Evolutionary conservation across 202 grass and related monocot genomes (phyloP).

Genomic region (Digitaria exilis): DNA sequence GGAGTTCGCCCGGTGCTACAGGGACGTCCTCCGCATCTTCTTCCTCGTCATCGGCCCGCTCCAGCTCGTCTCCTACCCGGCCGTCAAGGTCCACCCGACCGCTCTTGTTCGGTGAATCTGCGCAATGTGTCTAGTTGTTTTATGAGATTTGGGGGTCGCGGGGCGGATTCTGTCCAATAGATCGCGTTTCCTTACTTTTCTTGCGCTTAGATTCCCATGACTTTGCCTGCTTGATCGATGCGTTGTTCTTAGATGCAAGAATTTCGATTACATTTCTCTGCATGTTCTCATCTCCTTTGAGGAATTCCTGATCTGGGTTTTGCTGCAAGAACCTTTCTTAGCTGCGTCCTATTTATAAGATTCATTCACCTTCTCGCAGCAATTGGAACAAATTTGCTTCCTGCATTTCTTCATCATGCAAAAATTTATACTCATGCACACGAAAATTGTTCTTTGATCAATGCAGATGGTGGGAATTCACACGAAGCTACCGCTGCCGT

Average conservation of each 20-base stretch:
- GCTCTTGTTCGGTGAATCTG: constrained; percentile 22
- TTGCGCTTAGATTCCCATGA: neutral
- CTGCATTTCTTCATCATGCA: neutral
- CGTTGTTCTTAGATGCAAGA: neutral
- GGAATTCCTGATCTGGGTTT: constrained; percentile 31
- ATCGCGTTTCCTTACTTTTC: neutral
- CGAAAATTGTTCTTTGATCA: constrained; percentile 1
- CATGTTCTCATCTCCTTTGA: neutral
- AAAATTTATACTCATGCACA: neutral
- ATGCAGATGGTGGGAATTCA: constrained; percentile 84
- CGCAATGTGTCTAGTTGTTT: neutral
- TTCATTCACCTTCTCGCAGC: neutral
- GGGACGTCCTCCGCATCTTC: constrained; percentile 69
- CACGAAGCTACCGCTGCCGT: constrained; percentile 71
- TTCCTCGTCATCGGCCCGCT: constrained; percentile 78
- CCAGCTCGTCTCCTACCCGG: constrained; percentile 75
- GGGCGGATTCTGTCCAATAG: neutral
- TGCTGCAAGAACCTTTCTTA: constrained; percentile 19
- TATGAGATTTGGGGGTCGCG: constrained; percentile 20
- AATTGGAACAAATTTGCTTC: neutral
- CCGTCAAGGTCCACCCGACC: constrained; percentile 61
- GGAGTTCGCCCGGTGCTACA: constrained; percentile 77
- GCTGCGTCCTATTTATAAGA: constrained; percentile 15
- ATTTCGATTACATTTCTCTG: neutral
- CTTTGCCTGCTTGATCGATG: constrained; percentile 15